These are phyloP conservation scores for Trichoderma asperelloides DNA, from an alignment of 495 filamentous ascomycete species.

Conservation along the genomic window DNA sequence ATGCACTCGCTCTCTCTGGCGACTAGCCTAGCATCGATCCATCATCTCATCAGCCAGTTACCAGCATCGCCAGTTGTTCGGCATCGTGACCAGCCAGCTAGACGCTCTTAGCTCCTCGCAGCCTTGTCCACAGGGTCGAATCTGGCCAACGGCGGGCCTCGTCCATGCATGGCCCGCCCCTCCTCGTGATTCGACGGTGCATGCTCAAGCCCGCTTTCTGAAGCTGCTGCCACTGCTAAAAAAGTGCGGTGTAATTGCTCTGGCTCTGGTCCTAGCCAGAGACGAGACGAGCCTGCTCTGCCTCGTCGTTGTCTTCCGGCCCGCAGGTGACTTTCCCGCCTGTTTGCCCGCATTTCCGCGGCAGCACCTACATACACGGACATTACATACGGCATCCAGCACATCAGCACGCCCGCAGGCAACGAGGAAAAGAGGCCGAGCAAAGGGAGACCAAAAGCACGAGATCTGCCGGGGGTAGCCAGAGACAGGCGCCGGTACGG, in stretches of 20 bases:
- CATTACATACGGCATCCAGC: neutral
- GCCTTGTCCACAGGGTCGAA: neutral
- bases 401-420: neutral
- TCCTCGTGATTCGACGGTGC: conserved; percentile 2
- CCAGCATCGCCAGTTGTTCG: neutral
- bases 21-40: neutral
- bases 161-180: conserved; percentile 3
- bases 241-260: conserved; percentile 1
- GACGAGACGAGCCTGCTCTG: neutral
- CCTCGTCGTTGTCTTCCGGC: neutral
- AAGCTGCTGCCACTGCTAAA: neutral
- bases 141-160: conserved; percentile 5
- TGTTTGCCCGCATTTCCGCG: conserved; percentile 4
- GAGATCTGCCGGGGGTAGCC: neutral
- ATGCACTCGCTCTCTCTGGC: neutral
- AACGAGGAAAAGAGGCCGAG: neutral
- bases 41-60: neutral
- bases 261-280: neutral
- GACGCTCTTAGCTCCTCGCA: neutral
- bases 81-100: neutral
- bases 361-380: neutral
- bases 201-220: neutral
- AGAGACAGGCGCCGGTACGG: neutral
- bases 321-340: neutral
- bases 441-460: neutral